A percentile compares a stretch with the other conserved stretches of the same genome.
These are phyloP conservation scores for Globisporangium sylvaticum DNA, from an alignment of 352 stramenopile species.

Conservation along the genomic window DNA sequence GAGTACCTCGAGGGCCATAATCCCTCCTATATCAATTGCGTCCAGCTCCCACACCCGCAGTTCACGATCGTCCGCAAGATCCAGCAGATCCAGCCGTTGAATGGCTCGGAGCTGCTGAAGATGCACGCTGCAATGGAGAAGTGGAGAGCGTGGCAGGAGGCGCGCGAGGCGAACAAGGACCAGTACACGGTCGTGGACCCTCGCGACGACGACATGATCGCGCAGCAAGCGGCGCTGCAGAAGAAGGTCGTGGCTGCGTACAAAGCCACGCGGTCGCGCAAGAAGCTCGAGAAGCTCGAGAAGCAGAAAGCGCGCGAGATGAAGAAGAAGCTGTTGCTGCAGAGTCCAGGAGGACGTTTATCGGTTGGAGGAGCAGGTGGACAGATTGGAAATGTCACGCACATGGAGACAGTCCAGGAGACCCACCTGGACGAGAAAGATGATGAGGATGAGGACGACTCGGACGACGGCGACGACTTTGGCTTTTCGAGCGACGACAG, in stretches of 20 bases:
- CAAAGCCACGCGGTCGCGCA: constrained; percentile 55
- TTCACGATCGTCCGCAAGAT: constrained; percentile 50
- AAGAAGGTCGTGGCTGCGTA: constrained; percentile 66
- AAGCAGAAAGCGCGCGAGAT: constrained; percentile 49
- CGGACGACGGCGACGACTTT: constrained; percentile 35
- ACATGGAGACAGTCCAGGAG: constrained; percentile 72
- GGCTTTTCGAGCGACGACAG: constrained; percentile 47
- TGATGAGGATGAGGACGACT: constrained; percentile 25
- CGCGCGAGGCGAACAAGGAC: constrained; percentile 57
- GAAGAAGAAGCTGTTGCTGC: constrained; percentile 20
- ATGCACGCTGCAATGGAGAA: constrained; percentile 34
- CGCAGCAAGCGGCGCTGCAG: constrained; percentile 46
- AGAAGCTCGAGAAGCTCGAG: constrained; percentile 65
- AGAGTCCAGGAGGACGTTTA: constrained; percentile 8
- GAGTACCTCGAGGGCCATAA: constrained; percentile 28
- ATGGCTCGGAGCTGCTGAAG: constrained; percentile 22
- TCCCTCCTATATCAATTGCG: constrained; percentile 13
- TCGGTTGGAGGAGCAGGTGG: constrained; percentile 7
- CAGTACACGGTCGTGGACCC: constrained; percentile 65
- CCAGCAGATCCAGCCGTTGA: constrained; percentile 41
- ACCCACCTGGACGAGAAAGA: constrained; percentile 21
- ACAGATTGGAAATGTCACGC: constrained; percentile 10
- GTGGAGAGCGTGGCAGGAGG: constrained; percentile 49
- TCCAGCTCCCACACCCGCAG: constrained; percentile 14
- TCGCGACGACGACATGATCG: constrained; percentile 42